phyloP scores from a whole-genome alignment of 2,329 filamentous ascomycete species.

The Exophiala mesophila region DNA sequence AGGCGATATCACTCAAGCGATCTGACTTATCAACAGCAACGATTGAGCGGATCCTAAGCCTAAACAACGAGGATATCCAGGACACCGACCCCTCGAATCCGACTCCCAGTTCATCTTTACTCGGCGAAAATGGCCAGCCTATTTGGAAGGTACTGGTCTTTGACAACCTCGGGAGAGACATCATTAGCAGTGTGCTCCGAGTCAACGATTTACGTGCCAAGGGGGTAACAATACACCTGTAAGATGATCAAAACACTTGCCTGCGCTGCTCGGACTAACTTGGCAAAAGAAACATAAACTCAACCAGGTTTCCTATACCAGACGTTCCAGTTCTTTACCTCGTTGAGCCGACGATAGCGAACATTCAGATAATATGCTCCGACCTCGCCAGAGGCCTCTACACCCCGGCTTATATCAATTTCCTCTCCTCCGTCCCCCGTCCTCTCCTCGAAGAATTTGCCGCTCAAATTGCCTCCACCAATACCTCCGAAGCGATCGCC shows the following conservation, averaged over 20 bases:
- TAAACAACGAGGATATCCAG: conserved; percentile 62
- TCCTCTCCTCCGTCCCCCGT: conserved; percentile 86
- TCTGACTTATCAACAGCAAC: conserved; percentile 55
- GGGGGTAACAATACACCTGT: conserved; percentile 97
- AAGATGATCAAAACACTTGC: conserved; percentile 35
- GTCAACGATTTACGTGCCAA: conserved; percentile 89
- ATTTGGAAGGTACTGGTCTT: conserved; percentile 98
- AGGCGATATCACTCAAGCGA: neutral
- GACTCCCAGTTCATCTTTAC: conserved; percentile 64
- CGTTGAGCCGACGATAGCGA: conserved; percentile 78
- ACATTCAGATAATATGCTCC: conserved; percentile 74
- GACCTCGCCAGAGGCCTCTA: conserved; percentile 87
- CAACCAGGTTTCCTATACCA: conserved; percentile 80
- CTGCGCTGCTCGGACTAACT: conserved; percentile 7
- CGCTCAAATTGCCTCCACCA: conserved; percentile 74
- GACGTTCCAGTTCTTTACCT: conserved; percentile 96
- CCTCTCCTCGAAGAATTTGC: conserved; percentile 93
- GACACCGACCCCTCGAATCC: conserved; percentile 33
- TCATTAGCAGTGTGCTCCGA: conserved; percentile 91
- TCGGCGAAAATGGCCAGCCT: conserved; percentile 74
- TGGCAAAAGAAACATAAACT: conserved; percentile 65
- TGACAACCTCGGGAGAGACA: conserved; percentile 84
- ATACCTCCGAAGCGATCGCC: conserved; percentile 81
- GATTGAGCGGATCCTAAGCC: conserved; percentile 90
- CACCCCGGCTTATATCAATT: conserved; percentile 92